Conservation (phyloP, 768 basidiomycete genomes). For the Lactifluus pinguis region DNA sequence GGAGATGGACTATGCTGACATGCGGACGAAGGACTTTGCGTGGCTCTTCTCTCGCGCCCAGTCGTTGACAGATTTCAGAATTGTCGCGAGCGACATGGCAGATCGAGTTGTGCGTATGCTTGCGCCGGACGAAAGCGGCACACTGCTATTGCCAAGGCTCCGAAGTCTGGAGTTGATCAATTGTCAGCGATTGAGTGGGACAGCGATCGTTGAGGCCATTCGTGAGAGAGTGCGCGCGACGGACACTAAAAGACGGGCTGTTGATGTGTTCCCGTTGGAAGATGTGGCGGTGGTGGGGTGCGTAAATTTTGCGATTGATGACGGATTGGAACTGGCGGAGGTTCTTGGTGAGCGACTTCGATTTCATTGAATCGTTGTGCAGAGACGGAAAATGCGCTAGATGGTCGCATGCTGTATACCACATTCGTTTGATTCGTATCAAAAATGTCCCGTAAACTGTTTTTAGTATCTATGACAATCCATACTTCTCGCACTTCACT, state of each 20-base stretch:
- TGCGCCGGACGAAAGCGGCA: constrained; percentile 30
- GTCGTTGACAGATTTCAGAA: constrained; percentile 53
- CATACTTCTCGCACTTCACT: background rate
- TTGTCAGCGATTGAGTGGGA: constrained; percentile 56
- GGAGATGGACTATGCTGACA: constrained; percentile 75
- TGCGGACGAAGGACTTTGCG: constrained; percentile 74
- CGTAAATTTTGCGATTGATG: constrained; percentile 22
- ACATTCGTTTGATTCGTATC: background rate
- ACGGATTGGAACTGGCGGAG: constrained; percentile 22
- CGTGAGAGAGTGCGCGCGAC: constrained; percentile 37
- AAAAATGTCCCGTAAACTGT: background rate
- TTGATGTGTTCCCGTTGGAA: constrained; percentile 20
- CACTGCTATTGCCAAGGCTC: constrained; percentile 47
- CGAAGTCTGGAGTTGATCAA: constrained; percentile 44
- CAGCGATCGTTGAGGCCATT: constrained; percentile 46
- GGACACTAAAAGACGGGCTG: constrained; percentile 22
- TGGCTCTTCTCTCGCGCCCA: constrained; percentile 54
- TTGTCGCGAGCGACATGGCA: constrained; percentile 77
- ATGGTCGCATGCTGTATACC: background rate
- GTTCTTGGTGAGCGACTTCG: constrained; percentile 22
- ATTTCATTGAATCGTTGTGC: constrained; percentile 2
- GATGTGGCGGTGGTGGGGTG: constrained; percentile 27
- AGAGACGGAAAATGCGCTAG: background rate
- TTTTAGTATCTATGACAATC: background rate
- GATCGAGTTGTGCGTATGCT: constrained; percentile 58